A percentile compares a stretch with the other conserved stretches of the same genome.
Conservation (phyloP, 441 rosid species). For the Erysimum cheiri region DNA sequence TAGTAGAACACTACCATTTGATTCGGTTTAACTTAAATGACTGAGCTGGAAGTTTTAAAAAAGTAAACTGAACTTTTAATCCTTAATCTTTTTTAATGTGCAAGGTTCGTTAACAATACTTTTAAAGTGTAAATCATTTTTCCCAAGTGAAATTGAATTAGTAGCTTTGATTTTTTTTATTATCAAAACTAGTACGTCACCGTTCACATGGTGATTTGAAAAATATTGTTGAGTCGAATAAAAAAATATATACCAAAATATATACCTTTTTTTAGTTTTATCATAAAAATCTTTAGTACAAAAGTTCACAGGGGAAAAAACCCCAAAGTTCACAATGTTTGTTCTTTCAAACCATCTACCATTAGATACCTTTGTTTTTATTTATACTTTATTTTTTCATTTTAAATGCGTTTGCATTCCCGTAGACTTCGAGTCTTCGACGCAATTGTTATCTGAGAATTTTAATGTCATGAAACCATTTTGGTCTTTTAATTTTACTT, state of each 20-base stretch:
- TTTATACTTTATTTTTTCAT: neutral
- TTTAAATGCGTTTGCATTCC: neutral
- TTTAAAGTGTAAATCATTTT: too few relatives aligned
- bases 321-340: neutral
- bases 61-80: neutral
- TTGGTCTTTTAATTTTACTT: neutral
- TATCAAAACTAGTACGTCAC: too few relatives aligned
- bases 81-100: too few relatives aligned
- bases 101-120: too few relatives aligned
- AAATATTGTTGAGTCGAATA: too few relatives aligned
- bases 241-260: too few relatives aligned
- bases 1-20: too few relatives aligned
- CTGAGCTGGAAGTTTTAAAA: too few relatives aligned
- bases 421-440: slow-evolving; percentile 6
- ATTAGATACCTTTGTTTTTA: neutral
- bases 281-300: neutral
- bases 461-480: neutral
- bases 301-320: neutral
- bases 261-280: too few relatives aligned
- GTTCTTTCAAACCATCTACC: neutral
- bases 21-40: too few relatives aligned
- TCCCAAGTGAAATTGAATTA: too few relatives aligned
- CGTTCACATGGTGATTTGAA: neutral
- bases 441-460: neutral
- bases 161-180: too few relatives aligned